Percentiles rank a stretch among this genome's conserved stretches.
phyloP scores from a whole-genome alignment of 2,329 filamentous ascomycete species.

The Exophiala aquamarina region DNA sequence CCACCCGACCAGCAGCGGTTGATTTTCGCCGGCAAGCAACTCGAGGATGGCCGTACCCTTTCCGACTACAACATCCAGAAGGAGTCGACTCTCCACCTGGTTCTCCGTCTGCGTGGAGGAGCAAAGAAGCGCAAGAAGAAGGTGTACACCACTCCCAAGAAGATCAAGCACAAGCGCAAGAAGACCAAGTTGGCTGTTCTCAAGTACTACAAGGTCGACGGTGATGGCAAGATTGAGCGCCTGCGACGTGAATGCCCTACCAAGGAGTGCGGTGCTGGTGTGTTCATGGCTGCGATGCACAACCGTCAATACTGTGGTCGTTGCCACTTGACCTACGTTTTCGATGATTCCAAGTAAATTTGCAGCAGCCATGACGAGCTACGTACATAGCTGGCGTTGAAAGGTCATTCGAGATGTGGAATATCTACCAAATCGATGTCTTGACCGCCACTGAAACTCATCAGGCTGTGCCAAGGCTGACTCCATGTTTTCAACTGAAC shows the following conservation, averaged over 20 bases:
- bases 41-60: conserved; percentile 98
- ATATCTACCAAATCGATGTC: too few relatives aligned
- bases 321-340: conserved; percentile 43
- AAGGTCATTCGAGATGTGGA: too few relatives aligned
- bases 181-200: conserved; percentile 99
- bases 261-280: conserved; percentile 97
- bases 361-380: too few relatives aligned
- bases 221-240: conserved; percentile 99
- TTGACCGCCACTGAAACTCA: too few relatives aligned
- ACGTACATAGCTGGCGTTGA: too few relatives aligned
- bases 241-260: conserved; percentile 95
- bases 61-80: conserved; percentile 99
- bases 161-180: conserved; percentile 99
- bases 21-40: conserved; percentile 99
- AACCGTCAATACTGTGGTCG: conserved; percentile 95
- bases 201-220: conserved; percentile 99
- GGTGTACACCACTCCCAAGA: conserved; percentile 99
- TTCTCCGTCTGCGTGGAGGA: conserved; percentile 96
- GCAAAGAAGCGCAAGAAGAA: conserved; percentile 99
- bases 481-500: too few relatives aligned
- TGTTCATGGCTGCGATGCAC: conserved; percentile 99
- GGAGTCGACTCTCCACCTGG: conserved; percentile 97
- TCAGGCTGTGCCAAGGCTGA: too few relatives aligned
- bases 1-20: conserved; percentile 98
- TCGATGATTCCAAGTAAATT: conserved; percentile 29